Evolutionary conservation across 257 asterid species (phyloP).

Genomic region (Gardenia jasminoides): DNA sequence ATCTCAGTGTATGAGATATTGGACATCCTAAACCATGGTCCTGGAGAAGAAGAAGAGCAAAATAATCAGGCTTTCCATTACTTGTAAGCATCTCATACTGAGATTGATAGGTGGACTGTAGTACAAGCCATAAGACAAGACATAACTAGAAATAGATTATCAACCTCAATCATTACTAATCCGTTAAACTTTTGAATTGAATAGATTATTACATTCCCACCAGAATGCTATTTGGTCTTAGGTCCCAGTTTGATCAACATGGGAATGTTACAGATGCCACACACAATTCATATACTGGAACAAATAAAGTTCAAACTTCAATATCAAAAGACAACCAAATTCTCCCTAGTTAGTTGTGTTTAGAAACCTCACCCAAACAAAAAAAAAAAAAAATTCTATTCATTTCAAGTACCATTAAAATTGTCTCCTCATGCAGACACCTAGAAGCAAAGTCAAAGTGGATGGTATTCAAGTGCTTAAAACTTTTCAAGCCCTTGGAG

Average conservation of each 20-base stretch:
- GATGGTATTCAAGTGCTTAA: background rate
- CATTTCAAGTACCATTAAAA: background rate
- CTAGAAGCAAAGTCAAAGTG: background rate
- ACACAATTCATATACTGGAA: background rate
- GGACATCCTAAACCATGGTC: conserved; percentile 95
- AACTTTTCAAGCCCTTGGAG: background rate
- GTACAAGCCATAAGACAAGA: background rate
- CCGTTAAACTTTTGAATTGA: no score
- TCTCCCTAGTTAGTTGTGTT: no score
- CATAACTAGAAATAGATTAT: background rate
- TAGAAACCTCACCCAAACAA: background rate
- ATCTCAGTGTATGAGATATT: conserved; percentile 72
- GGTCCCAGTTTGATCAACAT: background rate
- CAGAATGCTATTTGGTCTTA: background rate
- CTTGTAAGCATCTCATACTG: background rate
- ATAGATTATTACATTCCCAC: background rate
- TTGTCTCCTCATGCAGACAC: background rate
- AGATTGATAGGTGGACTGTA: no score
- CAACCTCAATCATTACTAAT: background rate
- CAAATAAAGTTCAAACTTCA: background rate
- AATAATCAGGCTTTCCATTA: background rate
- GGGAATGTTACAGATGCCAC: background rate
- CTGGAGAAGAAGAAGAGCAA: conserved; percentile 41
- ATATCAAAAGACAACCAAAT: background rate
- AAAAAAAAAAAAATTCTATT: background rate